Evolutionary conservation across 352 stramenopile species (phyloP).

Genomic region (Globisporangium alternatum): DNA sequence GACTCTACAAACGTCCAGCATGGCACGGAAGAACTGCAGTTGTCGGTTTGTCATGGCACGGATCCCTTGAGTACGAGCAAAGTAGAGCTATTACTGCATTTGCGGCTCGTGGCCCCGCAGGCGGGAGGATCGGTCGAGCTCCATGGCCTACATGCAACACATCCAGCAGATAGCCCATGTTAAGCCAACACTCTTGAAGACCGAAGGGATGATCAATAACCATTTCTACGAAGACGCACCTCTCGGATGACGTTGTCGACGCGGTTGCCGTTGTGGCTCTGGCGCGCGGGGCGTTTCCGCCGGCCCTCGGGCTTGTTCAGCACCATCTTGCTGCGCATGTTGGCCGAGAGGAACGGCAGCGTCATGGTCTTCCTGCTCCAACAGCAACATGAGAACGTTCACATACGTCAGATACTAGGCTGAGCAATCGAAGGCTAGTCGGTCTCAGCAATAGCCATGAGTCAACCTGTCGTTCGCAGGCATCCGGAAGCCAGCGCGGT

Average conservation of each 20-base stretch:
- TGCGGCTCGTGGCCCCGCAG: constrained; percentile 30
- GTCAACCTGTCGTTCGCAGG: constrained; percentile 64
- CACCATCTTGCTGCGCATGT: constrained; percentile 60
- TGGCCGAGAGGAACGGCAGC: constrained; percentile 65
- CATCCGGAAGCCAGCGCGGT: constrained; percentile 82
- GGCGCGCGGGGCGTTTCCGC: constrained; percentile 44
- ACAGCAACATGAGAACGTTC: neutral
- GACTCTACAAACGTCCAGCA: too few relatives aligned
- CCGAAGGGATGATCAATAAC: neutral
- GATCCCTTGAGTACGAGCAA: neutral
- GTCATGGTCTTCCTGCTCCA: constrained; percentile 62
- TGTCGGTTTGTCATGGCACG: too few relatives aligned
- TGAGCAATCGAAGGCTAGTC: neutral
- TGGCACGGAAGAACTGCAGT: too few relatives aligned
- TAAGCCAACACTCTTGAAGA: neutral
- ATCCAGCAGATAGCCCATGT: neutral
- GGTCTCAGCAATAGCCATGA: neutral
- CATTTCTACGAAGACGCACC: constrained; percentile 20
- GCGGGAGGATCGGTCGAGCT: constrained; percentile 60
- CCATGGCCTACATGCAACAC: constrained; percentile 41
- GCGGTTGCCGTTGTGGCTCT: constrained; percentile 38
- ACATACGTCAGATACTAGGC: neutral
- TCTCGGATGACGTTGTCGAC: constrained; percentile 71
- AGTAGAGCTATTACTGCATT: neutral
- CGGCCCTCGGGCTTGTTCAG: constrained; percentile 72